Base-by-base conservation (phyloP, 352 stramenopile genomes). In the Bremia lactucae region DNA sequence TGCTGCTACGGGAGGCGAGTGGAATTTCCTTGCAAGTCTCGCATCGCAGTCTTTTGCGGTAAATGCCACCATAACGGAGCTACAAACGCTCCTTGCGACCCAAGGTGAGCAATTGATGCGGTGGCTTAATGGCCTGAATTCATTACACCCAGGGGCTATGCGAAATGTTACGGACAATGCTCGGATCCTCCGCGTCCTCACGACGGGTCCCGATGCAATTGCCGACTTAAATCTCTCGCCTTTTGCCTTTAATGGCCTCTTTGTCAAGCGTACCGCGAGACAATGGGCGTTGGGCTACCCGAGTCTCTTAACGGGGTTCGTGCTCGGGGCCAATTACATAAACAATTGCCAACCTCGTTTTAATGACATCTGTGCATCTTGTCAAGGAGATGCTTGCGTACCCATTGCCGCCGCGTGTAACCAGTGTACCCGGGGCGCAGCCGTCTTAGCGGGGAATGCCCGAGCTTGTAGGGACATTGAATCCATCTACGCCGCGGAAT, bases 81-180 rank as follows among this genome's bases (percentile, higher is more conserved):
- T 73, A 18, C 34, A 31, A 1, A 39, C 31, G 3, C 64, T 58
- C 28, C 36, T 87, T n/a, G 16, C 23, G 0, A 21, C 59, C 29
- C 66, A 79, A 59, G 63, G 62, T 24, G 31, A 59, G 41, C 65
- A 76, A 46, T 74, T 87, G 50, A 84, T 87, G 74, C 59, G 63
- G 23, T 86, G 67, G 71, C 50, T 83, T 31, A 86, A 85, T 46
- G 76, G 72, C 0, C 68, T 86, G 55, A 88, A 88, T 53, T 88
- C 76, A 49, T 65, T 85, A 34, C 46, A 88, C 22, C 53, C 76
- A 0, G 48, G 44, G 23, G 72, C 76, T 22, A 82, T 81, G 72
- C 72, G 76, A 59, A 68, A 49, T 26, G 54, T 81, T 3, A 62
- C 52, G 26, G 44, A 24, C 31, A 66, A 68, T 45, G 53, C 35